Conservation (phyloP, 2,329 filamentous ascomycete species). For the Calonectria naviculata region DNA sequence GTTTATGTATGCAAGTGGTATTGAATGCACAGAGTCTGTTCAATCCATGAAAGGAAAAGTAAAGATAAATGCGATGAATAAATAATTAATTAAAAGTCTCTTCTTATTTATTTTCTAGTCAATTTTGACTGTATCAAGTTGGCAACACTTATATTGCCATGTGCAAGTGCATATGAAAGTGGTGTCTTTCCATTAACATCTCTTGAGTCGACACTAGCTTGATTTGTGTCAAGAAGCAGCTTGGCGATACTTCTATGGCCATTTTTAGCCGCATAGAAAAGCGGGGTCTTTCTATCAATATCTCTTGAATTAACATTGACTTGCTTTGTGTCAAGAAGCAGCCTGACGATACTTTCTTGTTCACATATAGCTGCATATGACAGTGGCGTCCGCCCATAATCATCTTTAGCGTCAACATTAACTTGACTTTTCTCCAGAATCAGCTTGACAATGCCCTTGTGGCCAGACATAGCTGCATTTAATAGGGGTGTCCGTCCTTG, state of each 20-base stretch:
- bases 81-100: too few species aligned
- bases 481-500: background rate
- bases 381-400: background rate
- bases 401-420: background rate
- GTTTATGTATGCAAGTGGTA: too few species aligned
- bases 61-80: too few species aligned
- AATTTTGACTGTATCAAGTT: background rate
- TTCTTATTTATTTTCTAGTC: background rate
- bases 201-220: background rate
- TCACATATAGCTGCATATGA: background rate
- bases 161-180: background rate
- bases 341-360: background rate
- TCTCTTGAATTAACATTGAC: background rate
- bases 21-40: too few species aligned
- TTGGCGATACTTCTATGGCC: background rate
- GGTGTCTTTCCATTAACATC: background rate
- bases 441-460: background rate
- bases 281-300: background rate
- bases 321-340: background rate
- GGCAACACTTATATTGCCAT: background rate
- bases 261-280: background rate
- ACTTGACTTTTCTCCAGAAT: background rate
- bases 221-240: background rate
- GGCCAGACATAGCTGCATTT: background rate
- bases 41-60: too few species aligned